Evolutionary conservation across 306 rosid genomes (phyloP), one percentile per base, ranked within the genome.

Genomic region (Ceratonia siliqua): DNA sequence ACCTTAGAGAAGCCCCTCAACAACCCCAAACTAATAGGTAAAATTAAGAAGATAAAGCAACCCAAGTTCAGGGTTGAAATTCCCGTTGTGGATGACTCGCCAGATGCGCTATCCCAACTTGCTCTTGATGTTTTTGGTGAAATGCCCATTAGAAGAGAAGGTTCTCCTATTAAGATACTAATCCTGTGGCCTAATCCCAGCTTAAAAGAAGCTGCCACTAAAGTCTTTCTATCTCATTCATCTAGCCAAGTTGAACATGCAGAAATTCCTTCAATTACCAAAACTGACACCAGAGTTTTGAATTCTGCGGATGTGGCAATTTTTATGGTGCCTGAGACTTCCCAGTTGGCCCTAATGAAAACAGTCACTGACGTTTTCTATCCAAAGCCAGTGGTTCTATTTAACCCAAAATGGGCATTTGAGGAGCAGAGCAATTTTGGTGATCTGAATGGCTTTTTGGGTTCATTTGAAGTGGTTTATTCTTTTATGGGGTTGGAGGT

Each of bases 401-500:
- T 95, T 64, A 90, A 92, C 71, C 99, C 97, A 58, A 89, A 68
- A 72, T 95, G 98, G 96, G 84, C 68, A 17, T 90, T 84, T 82
- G 91, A 95, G 82, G 99, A 92, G 24, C 98, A 89, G 85, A 58
- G 42, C 4, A 81, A 87, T 72, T 79, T 86, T 45, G 92, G 87
- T 38, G 89, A 86, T 81, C 67, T 88, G 21, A 70, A 81, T 52
- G 74, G 87, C 5, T 92, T 89, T 79, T 87, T 89, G 83, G 83
- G 86, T 67, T 90, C 96, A 4, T 90, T 95, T 85, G 99, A 92
- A 57, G 93, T 89, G 62, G 92, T 95, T 54, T 92, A 89, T 84
- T 92, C 92, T 50, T 92, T 89, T 82, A 81, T 86, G 90, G 97
- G 98, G 13, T 85, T 92, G 86, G 99, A 90, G 77, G 97, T 92